Percentiles rank a stretch among this genome's conserved stretches.
Conservation (phyloP, 192 early-diverging fungal species). For the Coemansia sp. region DNA sequence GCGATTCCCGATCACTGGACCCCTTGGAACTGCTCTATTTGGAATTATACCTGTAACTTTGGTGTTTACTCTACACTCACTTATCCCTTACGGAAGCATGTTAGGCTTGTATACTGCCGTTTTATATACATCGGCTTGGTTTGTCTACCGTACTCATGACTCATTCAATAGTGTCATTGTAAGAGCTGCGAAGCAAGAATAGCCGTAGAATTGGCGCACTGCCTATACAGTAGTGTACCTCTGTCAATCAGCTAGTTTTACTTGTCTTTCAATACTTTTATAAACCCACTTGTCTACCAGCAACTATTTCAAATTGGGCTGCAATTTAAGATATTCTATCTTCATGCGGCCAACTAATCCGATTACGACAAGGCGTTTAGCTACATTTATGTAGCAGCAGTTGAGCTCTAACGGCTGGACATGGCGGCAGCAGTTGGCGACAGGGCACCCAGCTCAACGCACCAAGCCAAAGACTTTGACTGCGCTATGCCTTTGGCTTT, state of each 20-base stretch:
- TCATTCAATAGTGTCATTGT: background rate
- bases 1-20: background rate
- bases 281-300: background rate
- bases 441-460: too few relatives aligned
- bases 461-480: too few relatives aligned
- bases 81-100: background rate
- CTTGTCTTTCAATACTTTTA: background rate
- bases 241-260: background rate
- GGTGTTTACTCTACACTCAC: background rate
- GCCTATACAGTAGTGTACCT: background rate
- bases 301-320: background rate
- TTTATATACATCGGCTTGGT: background rate
- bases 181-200: background rate
- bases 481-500: too few relatives aligned
- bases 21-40: background rate
- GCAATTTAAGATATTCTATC: too few relatives aligned
- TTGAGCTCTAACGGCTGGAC: too few relatives aligned
- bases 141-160: background rate
- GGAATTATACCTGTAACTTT: background rate
- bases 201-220: background rate
- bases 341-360: too few relatives aligned
- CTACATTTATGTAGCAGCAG: too few relatives aligned
- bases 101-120: background rate
- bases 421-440: too few relatives aligned
- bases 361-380: too few relatives aligned